phyloP scores from a whole-genome alignment of 1,284 basidiomycete species.

The Melampsora abietis-canadensis region DNA sequence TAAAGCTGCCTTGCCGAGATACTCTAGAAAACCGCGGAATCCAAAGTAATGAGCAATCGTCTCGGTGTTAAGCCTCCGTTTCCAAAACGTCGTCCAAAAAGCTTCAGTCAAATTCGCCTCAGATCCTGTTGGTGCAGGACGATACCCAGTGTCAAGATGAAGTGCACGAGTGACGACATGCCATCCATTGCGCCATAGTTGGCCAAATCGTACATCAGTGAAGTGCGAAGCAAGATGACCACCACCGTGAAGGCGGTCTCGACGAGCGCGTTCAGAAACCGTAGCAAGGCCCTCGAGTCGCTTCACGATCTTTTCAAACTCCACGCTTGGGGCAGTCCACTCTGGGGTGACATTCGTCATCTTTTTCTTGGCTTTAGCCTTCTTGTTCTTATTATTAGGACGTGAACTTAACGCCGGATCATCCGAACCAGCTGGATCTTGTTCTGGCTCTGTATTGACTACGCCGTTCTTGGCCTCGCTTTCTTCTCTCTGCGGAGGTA shows the following conservation, averaged over 20 bases:
- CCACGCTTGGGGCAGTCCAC: slow-evolving; percentile 30
- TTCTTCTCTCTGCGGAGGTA: background rate
- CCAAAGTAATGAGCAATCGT: slow-evolving; percentile 41
- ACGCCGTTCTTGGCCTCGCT: background rate
- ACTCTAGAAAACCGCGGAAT: slow-evolving; percentile 36
- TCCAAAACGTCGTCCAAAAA: slow-evolving; percentile 40
- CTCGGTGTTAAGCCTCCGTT: slow-evolving; percentile 35
- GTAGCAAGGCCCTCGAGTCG: slow-evolving; percentile 25
- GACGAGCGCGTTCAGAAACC: slow-evolving; percentile 30
- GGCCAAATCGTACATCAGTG: slow-evolving; percentile 32
- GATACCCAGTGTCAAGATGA: slow-evolving; percentile 42
- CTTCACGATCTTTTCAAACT: slow-evolving; percentile 30
- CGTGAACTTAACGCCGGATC: slow-evolving; percentile 8
- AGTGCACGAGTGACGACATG: slow-evolving; percentile 37
- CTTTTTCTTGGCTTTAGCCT: slow-evolving; percentile 34
- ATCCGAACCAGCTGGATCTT: slow-evolving; percentile 18
- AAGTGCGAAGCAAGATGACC: slow-evolving; percentile 33
- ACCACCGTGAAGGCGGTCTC: slow-evolving; percentile 37
- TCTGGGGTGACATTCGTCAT: background rate
- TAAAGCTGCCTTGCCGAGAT: slow-evolving; percentile 34
- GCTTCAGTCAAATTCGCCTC: slow-evolving; percentile 7
- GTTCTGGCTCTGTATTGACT: slow-evolving; percentile 1
- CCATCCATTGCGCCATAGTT: slow-evolving; percentile 40
- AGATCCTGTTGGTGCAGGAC: slow-evolving; percentile 1
- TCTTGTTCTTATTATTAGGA: slow-evolving; percentile 31